phyloP scores from a whole-genome alignment of 148 eudicot species.

The Rhododendron vialii region DNA sequence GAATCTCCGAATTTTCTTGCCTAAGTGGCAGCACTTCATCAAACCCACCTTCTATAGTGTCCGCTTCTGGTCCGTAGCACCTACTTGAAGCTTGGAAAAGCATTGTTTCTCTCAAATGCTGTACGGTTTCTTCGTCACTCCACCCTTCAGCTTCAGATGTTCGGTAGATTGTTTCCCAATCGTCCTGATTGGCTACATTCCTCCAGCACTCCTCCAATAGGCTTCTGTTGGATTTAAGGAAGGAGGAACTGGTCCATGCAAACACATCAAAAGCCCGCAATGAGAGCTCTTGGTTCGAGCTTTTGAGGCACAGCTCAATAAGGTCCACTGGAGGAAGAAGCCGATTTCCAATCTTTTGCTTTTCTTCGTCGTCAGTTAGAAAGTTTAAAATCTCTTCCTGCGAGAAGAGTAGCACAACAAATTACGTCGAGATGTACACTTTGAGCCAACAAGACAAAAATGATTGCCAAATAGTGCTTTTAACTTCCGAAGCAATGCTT shows the following conservation, averaged over 20 bases:
- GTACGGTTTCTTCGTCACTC: slow-evolving; percentile 71
- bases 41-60: slow-evolving; percentile 60
- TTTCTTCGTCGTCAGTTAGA: slow-evolving; percentile 52
- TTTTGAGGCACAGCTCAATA: slow-evolving; percentile 66
- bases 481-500: neutral
- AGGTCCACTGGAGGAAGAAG: slow-evolving; percentile 85
- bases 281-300: slow-evolving; percentile 42
- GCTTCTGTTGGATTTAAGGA: slow-evolving; percentile 54
- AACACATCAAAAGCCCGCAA: slow-evolving; percentile 73
- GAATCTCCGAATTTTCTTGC: slow-evolving; percentile 41
- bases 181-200: slow-evolving; percentile 63
- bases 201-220: slow-evolving; percentile 96
- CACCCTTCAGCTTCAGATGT: slow-evolving; percentile 65
- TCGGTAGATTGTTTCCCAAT: slow-evolving; percentile 72
- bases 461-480: neutral
- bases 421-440: neutral
- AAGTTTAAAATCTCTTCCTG: slow-evolving; percentile 72
- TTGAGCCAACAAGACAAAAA: neutral
- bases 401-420: slow-evolving; percentile 9
- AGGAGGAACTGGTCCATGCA: slow-evolving; percentile 89
- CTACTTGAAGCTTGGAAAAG: slow-evolving; percentile 76
- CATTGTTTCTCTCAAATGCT: slow-evolving; percentile 47
- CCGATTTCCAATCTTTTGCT: slow-evolving; percentile 43
- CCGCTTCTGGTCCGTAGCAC: slow-evolving; percentile 76
- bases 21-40: slow-evolving; percentile 73